These are phyloP conservation scores for Kodamaea laetipori DNA, from an alignment of 805 yeast species.

Conservation along the genomic window DNA sequence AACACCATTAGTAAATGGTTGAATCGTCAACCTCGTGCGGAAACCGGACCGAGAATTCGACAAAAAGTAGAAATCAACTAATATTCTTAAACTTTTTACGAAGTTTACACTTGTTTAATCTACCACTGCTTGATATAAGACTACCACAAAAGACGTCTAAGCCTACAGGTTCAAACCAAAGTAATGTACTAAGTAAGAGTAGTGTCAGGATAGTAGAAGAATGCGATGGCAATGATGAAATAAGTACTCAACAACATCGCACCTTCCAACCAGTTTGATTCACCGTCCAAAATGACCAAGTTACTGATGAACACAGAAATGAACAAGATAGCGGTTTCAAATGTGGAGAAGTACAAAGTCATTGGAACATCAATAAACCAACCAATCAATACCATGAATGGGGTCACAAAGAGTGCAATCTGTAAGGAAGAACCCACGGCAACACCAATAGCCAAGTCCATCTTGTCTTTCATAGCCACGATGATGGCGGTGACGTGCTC, in stretches of 20 bases:
- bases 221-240: conserved; percentile 83
- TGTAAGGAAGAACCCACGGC: conserved; percentile 96
- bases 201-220: conserved; percentile 77
- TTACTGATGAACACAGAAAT: conserved; percentile 87
- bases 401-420: conserved; percentile 93
- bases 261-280: conserved; percentile 96
- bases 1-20: too few relatives aligned
- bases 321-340: conserved; percentile 91
- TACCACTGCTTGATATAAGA: too few relatives aligned
- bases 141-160: too few relatives aligned
- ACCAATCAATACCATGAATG: conserved; percentile 92
- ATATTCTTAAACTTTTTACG: too few relatives aligned
- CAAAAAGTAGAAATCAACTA: too few relatives aligned
- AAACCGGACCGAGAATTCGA: too few relatives aligned
- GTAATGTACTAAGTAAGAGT: neutral
- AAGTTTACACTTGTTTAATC: too few relatives aligned
- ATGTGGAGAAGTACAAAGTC: conserved; percentile 88
- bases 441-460: conserved; percentile 96
- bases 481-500: conserved; percentile 96
- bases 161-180: too few relatives aligned
- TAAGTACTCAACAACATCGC: conserved; percentile 88
- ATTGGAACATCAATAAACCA: conserved; percentile 90
- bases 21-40: too few relatives aligned
- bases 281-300: conserved; percentile 88
- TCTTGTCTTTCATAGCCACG: conserved; percentile 93